Evolutionary conservation across 306 rosid genomes (phyloP), one percentile per base, ranked within the genome.

Genomic region (Mimosa bimucronata): DNA sequence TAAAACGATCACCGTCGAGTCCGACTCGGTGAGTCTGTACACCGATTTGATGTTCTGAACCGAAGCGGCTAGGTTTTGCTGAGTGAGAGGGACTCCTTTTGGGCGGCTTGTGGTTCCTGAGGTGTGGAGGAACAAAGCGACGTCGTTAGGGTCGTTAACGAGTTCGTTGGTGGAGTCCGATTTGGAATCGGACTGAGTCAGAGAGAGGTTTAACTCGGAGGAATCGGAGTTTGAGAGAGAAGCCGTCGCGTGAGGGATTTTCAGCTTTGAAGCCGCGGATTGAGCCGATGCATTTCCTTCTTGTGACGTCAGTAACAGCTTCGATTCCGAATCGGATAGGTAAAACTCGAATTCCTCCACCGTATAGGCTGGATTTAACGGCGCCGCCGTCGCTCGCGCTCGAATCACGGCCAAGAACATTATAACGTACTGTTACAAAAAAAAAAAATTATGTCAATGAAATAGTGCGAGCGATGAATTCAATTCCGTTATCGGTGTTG

Each of bases 101-200:
- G 98, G 98, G 0, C 97, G 90, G 83, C 96, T 95, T 14, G 98
- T 95, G 60, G 98, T 95, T 2, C 98, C 97, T 12, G 98, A 95
- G 13, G 98, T 95, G 90, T 95, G 98, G 34, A 95, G 98, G 76
- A 95, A 95, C 8, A 95, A 92, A 1, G 97, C 93, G 78, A 86
- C 91, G 87, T 92, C 97, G 61, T 85, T 76, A 1, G 97, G 86
- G 0, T 91, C 88, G 65, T 92, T 92, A 4, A 23, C 67, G 61
- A 88, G 71, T 58, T 55, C 38, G 64, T 80, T 14, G 0, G 74
- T 29, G 31, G 87, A 79, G 77, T 81, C 40, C 11, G 29, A 44
- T 9, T 45, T 46, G 2, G 85, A 74, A 2, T 80, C 83, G 50
- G 18, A 15, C 11, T 29, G 41, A 7, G 76, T 34, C 3, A 89